These are phyloP conservation scores for Zygosaccharomyces pseudorouxii DNA, from an alignment of 805 yeast genomes.

Conservation along the genomic window DNA sequence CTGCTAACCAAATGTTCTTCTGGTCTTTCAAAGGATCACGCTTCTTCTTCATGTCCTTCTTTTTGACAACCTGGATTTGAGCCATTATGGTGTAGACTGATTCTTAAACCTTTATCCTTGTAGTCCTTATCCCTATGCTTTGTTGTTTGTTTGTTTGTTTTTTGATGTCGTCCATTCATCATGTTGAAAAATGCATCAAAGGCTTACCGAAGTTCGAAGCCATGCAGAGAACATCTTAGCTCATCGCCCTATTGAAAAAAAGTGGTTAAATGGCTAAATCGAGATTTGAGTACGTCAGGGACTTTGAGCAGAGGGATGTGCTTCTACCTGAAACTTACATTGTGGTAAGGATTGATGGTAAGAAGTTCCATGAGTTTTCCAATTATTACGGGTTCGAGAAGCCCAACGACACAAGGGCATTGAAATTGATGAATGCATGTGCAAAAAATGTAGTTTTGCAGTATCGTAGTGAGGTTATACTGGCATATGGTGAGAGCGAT, in stretches of 20 bases:
- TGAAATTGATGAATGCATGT: constrained; percentile 74
- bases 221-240: constrained; percentile 1
- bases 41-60: constrained; percentile 20
- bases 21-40: constrained; percentile 26
- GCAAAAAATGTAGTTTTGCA: constrained; percentile 61
- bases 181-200: not conserved
- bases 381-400: constrained; percentile 67
- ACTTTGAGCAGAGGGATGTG: constrained; percentile 68
- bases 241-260: not conserved
- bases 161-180: not conserved
- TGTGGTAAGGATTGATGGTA: constrained; percentile 85
- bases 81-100: constrained; percentile 10
- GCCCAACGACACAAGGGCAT: constrained; percentile 81
- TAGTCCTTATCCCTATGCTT: not conserved
- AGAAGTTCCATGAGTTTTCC: constrained; percentile 87
- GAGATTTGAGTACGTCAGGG: constrained; percentile 78
- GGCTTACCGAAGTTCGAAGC: not conserved
- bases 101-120: not conserved
- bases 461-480: constrained; percentile 60
- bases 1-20: constrained; percentile 28
- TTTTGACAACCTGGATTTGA: constrained; percentile 26
- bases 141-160: not conserved
- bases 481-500: constrained; percentile 95
- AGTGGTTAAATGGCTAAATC: constrained; percentile 65
- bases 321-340: constrained; percentile 78